A percentile compares a stretch with the other conserved stretches of the same genome.
phyloP scores from a whole-genome alignment of 176 grass and related monocot genomes.

The Puya raimondii region DNA sequence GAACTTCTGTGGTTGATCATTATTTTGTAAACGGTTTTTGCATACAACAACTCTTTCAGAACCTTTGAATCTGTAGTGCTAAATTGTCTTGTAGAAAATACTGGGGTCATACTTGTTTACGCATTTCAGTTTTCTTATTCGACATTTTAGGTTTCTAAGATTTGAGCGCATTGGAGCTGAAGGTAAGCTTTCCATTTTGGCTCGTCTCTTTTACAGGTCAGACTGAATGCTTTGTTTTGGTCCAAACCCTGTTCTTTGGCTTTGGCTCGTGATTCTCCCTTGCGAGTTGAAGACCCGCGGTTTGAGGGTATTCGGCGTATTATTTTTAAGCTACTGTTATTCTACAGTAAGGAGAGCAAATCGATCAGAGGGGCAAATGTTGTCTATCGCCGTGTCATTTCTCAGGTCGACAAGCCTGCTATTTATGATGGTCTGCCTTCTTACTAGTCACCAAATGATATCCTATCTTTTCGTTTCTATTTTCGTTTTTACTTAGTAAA shows the following conservation, averaged over 20 bases:
- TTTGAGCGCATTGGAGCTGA: not conserved
- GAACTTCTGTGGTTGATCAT: no score
- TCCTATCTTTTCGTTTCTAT: not conserved
- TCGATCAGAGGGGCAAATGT: conserved; percentile 87
- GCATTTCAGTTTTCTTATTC: not conserved
- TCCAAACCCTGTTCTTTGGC: conserved; percentile 89
- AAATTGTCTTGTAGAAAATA: not conserved
- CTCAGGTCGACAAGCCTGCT: conserved; percentile 66
- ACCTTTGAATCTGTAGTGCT: not conserved
- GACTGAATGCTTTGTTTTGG: conserved; percentile 75
- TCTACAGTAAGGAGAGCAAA: conserved; percentile 98
- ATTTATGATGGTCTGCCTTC: conserved; percentile 78
- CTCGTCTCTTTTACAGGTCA: conserved; percentile 41
- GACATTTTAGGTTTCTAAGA: not conserved
- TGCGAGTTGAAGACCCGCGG: conserved; percentile 64
- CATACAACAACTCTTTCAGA: no score
- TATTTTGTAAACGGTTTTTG: no score
- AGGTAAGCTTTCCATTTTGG: not conserved
- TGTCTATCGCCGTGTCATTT: conserved; percentile 71
- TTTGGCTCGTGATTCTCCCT: conserved; percentile 63
- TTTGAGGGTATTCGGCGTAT: conserved; percentile 59
- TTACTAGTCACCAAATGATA: conserved; percentile 6
- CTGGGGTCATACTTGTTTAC: not conserved
- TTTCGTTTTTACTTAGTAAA: not conserved
- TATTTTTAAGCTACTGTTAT: conserved; percentile 66